Base-by-base conservation (phyloP, 306 rosid species). In the Amphicarpaea edgeworthii region DNA sequence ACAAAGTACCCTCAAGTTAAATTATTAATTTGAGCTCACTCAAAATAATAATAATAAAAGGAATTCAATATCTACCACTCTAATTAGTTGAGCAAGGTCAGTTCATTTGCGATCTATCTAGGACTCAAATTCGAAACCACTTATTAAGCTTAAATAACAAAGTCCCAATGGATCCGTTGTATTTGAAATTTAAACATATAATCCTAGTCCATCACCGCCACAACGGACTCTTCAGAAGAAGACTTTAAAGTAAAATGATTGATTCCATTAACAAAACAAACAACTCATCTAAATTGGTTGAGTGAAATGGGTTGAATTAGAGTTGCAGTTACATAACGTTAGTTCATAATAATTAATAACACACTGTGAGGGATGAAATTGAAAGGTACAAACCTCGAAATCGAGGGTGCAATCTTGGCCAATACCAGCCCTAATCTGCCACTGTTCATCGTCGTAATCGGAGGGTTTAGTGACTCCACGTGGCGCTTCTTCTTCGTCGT, bases 381-480 rank as follows among this genome's bases (percentile, higher is more conserved):
- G 1, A n/a, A 2, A 0, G 28, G 4, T 57, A 0, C 12, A 6
- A 74, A 94, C 98, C 97, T 95, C 97, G 75, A 24, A 87, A 86
- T 92, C 99, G 20, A 95, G 90, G 50, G 97, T 90, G 76, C 85
- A 81, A 78, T 95, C 99, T 73, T 60, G 87, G 70, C 99, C 99
- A 81, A 95, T 92, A 61, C 85, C 60, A 19, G 90, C 88, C 78
- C 81, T 90, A 28, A 95, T 86, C 46, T 89, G 82, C 99, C 97
- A 95, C 79, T 90, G 87, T 79, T 92, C 96, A 24, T 90, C 97
- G 38, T 88, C 78, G 54, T 90, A 91, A 77, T 83, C 98, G 51
- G 86, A 85, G 0, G 96, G 96, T 83, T 79, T 72, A 34, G 78
- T 51, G 19, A 79, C 59, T 0, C 70, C 79, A 8, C 76, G 64